Percentiles rank a stretch among this genome's conserved stretches.
These are phyloP conservation scores for Syzygium grande DNA, from an alignment of 345 rosid species.

Conservation along the genomic window DNA sequence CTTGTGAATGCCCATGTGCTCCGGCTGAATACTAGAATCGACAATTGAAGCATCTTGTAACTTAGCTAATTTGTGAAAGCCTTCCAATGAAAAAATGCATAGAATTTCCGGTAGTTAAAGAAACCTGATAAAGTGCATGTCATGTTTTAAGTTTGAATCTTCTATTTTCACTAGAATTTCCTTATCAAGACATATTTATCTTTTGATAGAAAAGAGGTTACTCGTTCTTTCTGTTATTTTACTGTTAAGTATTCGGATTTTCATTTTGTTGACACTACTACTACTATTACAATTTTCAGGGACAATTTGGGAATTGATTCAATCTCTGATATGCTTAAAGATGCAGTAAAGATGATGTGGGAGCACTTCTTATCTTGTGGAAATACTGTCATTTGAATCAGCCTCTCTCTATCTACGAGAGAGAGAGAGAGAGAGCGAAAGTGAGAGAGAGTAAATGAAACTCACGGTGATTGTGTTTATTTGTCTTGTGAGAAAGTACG, in stretches of 20 bases:
- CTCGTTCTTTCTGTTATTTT: neutral
- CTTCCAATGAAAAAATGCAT: neutral
- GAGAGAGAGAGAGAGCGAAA: neutral
- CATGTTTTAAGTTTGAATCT: neutral
- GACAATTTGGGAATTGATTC: slow-evolving; percentile 3
- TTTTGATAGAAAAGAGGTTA: neutral
- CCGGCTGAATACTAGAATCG: neutral
- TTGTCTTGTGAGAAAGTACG: neutral
- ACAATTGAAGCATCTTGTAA: neutral
- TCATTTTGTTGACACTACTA: neutral
- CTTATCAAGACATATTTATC: neutral
- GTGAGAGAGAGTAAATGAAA: neutral
- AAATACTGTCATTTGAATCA: neutral
- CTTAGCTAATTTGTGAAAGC: neutral
- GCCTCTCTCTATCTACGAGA: neutral
- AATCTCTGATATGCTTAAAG: slow-evolving; percentile 21
- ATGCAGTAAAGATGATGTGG: slow-evolving; percentile 30
- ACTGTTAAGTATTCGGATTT: neutral
- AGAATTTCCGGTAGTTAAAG: neutral
- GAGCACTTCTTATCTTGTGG: slow-evolving; percentile 14
- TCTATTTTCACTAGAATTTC: neutral
- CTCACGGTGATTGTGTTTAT: neutral
- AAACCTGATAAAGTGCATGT: neutral
- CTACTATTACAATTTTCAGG: slow-evolving; percentile 12
- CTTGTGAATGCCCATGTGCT: neutral